Percentiles rank a stretch among this genome's conserved stretches.
Conservation (phyloP, 2,329 filamentous ascomycete species). For the Colletotrichum eremochloae region DNA sequence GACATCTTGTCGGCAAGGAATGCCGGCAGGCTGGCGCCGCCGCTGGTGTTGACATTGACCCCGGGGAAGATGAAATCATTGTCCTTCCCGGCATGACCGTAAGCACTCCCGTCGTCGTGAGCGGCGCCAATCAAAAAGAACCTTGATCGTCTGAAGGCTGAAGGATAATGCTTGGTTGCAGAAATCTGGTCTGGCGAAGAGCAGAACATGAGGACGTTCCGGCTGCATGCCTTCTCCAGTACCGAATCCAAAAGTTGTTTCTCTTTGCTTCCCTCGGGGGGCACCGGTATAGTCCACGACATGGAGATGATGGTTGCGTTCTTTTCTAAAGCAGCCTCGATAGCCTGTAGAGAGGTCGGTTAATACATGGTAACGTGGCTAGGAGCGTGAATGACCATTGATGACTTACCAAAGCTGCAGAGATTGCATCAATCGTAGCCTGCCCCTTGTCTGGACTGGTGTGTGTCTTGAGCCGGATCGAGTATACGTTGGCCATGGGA, state of each 20-base stretch:
- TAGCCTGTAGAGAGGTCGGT: constrained; percentile 32
- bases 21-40: neutral
- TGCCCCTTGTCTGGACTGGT: neutral
- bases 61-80: constrained; percentile 50
- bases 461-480: constrained; percentile 45
- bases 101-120: constrained; percentile 41
- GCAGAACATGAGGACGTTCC: constrained; percentile 55
- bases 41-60: constrained; percentile 43
- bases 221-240: constrained; percentile 44
- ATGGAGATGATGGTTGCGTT: constrained; percentile 50
- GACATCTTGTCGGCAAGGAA: neutral
- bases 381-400: neutral
- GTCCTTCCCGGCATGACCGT: constrained; percentile 43
- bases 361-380: neutral
- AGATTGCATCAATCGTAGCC: neutral
- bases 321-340: constrained; percentile 43
- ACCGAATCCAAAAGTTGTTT: constrained; percentile 8
- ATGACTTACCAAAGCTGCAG: neutral
- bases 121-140: constrained; percentile 50
- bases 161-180: constrained; percentile 44
- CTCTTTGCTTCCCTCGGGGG: constrained; percentile 38
- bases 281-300: constrained; percentile 47
- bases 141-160: constrained; percentile 33
- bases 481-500: constrained; percentile 46
- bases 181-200: constrained; percentile 48